phyloP scores from a whole-genome alignment of 2,329 filamentous ascomycete species.

The Aureobasidium sp. region DNA sequence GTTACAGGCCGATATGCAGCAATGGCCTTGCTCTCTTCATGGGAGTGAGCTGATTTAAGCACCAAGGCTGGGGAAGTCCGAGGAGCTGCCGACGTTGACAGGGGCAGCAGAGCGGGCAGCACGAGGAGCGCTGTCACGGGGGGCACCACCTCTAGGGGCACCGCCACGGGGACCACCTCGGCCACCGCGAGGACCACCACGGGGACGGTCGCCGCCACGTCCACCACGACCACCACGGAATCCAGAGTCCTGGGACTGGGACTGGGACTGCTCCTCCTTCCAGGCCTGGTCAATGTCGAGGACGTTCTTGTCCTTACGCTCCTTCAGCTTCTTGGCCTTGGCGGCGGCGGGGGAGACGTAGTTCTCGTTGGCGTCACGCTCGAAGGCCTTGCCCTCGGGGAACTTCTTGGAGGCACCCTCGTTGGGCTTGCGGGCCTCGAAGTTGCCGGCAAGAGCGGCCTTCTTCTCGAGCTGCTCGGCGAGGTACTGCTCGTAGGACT shows the following conservation, averaged over 20 bases:
- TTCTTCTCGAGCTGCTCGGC: constrained; percentile 71
- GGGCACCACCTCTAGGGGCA: constrained; percentile 31
- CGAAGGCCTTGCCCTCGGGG: constrained; percentile 66
- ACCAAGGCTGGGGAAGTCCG: constrained; percentile 30
- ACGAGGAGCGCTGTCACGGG: constrained; percentile 38
- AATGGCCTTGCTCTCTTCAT: constrained; percentile 1
- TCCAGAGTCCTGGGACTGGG: constrained; percentile 36
- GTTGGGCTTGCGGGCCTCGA: constrained; percentile 80
- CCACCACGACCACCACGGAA: constrained; percentile 44
- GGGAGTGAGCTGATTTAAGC: constrained; percentile 13
- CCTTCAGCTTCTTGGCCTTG: constrained; percentile 76
- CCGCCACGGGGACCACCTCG: constrained; percentile 45
- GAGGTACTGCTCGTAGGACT: constrained; percentile 85
- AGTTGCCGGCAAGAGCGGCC: constrained; percentile 55
- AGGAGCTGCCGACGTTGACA: constrained; percentile 26
- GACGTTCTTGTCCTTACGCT: constrained; percentile 85
- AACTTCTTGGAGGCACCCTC: constrained; percentile 94
- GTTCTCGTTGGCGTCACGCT: constrained; percentile 48
- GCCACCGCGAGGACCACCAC: constrained; percentile 40
- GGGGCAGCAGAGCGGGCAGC: constrained; percentile 19
- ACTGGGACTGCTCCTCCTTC: constrained; percentile 37
- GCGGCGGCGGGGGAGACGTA: constrained; percentile 66
- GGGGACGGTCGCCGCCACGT: constrained; percentile 33
- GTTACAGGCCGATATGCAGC: constrained; percentile 2
- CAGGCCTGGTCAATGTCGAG: constrained; percentile 77